Evolutionary conservation across 139 green algal species (phyloP).

Genomic region (Bryopsis sp.): DNA sequence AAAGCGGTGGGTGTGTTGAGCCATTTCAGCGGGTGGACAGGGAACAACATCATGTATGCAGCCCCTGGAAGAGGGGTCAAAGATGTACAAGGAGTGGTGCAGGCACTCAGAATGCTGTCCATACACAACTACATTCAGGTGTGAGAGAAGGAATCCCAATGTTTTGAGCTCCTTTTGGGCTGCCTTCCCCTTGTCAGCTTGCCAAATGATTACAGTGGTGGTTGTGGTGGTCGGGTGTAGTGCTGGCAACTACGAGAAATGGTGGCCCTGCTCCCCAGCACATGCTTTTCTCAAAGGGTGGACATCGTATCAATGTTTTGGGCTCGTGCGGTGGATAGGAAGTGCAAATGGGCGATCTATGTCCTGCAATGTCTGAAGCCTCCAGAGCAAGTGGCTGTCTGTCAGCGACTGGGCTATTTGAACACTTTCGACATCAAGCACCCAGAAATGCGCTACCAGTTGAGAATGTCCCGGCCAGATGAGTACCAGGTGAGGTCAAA

Average conservation of each 20-base stretch:
- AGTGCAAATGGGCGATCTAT: constrained; percentile 1
- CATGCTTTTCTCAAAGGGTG: too few species aligned
- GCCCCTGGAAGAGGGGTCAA: not conserved
- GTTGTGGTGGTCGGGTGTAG: too few species aligned
- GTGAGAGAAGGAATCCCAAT: too few species aligned
- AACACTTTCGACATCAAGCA: constrained; percentile 7
- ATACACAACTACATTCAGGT: constrained; percentile 13
- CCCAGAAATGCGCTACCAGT: constrained; percentile 15
- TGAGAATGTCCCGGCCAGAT: constrained; percentile 14
- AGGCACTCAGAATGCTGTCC: not conserved
- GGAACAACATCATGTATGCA: constrained; percentile 3
- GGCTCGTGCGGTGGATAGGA: constrained; percentile 4
- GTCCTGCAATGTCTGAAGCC: not conserved
- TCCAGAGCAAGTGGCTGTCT: constrained; percentile 5
- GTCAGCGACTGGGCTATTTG: constrained; percentile 8
- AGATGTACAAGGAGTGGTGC: constrained; percentile 7
- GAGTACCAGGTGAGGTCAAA: constrained; percentile 13
- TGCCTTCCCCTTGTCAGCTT: too few species aligned
- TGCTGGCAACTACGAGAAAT: too few species aligned
- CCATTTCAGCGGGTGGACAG: constrained; percentile 11
- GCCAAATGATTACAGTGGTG: too few species aligned
- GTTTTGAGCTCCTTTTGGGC: too few species aligned
- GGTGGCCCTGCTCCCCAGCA: too few species aligned
- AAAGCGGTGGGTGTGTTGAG: constrained; percentile 16
- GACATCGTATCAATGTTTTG: constrained; percentile 15